Evolutionary conservation across 345 rosid genomes (phyloP).

Genomic region (Kandelia obovata): DNA sequence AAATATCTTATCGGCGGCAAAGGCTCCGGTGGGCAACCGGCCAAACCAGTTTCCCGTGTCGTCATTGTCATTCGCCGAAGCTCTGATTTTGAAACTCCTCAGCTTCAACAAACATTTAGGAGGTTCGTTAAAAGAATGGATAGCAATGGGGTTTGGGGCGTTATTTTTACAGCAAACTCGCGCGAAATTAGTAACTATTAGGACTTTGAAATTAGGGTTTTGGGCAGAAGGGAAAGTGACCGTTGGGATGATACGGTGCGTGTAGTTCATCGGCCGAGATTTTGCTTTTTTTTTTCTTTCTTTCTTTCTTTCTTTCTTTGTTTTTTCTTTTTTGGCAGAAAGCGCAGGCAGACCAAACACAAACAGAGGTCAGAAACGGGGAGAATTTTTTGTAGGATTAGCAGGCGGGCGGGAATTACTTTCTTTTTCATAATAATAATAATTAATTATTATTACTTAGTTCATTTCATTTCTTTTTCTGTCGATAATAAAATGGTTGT

Average conservation of each 20-base stretch:
- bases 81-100: slow-evolving; percentile 31
- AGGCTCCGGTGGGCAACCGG: slow-evolving; percentile 52
- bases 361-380: too few relatives aligned
- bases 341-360: too few relatives aligned
- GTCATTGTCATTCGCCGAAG: slow-evolving; percentile 31
- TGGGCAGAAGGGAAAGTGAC: slow-evolving; percentile 18
- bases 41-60: slow-evolving; percentile 47
- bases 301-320: too few relatives aligned
- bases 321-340: too few relatives aligned
- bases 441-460: too few relatives aligned
- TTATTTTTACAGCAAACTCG: not conserved
- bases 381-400: too few relatives aligned
- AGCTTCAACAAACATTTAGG: slow-evolving; percentile 16
- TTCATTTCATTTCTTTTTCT: too few relatives aligned
- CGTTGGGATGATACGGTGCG: slow-evolving; percentile 26
- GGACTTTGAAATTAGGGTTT: slow-evolving; percentile 28
- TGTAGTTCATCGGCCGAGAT: slow-evolving; percentile 39
- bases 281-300: too few relatives aligned
- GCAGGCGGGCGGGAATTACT: too few relatives aligned
- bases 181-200: slow-evolving; percentile 4
- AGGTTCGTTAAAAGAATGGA: not conserved
- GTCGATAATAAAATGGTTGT: too few relatives aligned
- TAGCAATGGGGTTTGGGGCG: slow-evolving; percentile 18
- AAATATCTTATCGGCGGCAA: slow-evolving; percentile 73
- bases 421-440: too few relatives aligned